phyloP scores from a whole-genome alignment of 208 protist genomes.

The Wallacemonas rigidus region DNA sequence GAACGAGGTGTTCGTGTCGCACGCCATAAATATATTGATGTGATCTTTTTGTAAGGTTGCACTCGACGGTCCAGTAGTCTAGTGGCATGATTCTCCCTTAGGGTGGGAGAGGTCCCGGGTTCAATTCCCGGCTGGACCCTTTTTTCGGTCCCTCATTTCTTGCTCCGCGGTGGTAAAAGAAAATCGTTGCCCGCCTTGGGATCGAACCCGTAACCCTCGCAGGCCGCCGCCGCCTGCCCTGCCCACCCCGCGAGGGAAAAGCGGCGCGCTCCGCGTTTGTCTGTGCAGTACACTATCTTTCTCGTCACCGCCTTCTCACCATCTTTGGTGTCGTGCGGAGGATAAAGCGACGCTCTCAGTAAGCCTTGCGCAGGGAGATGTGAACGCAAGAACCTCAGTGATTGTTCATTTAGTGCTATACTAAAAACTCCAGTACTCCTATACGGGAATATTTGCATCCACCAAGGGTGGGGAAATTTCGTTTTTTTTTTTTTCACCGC shows the following conservation, averaged over 20 bases:
- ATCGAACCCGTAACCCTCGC: not conserved
- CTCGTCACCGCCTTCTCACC: not conserved
- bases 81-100: conserved; percentile 94
- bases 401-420: conserved; percentile 83
- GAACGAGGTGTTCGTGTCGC: not conserved
- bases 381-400: conserved; percentile 92
- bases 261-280: not conserved
- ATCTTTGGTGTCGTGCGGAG: not conserved
- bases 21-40: not conserved
- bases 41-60: not conserved
- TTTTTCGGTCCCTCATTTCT: conserved; percentile 28
- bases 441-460: conserved; percentile 56
- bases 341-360: not conserved
- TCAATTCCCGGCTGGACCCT: conserved; percentile 85
- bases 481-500: conserved; percentile 13
- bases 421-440: conserved; percentile 65
- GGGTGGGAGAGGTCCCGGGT: conserved; percentile 91
- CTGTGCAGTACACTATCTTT: not conserved
- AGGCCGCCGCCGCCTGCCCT: not conserved
- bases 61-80: conserved; percentile 82
- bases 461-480: conserved; percentile 35
- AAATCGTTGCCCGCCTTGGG: not conserved
- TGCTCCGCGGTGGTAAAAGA: not conserved
- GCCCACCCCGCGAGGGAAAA: not conserved
- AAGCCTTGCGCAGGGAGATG: conserved; percentile 91